Evolutionary conservation across 2,329 filamentous ascomycete species (phyloP), one percentile per base, ranked within the genome.

Genomic region (Ceratocystis harringtonii): DNA sequence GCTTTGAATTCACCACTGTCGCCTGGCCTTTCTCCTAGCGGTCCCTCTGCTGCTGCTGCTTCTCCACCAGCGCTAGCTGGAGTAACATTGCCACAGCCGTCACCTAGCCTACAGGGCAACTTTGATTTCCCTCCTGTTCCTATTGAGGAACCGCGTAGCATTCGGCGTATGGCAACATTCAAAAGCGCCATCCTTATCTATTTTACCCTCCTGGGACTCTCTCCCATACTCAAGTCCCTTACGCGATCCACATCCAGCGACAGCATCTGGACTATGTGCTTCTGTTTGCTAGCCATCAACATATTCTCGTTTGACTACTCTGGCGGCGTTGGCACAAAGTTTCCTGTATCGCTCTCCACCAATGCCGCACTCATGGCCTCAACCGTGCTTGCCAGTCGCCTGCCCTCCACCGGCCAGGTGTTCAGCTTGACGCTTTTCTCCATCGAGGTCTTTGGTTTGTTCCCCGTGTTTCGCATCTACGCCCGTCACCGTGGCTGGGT

Each of bases 281-380:
- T 90, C 72, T 94, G 91, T 85, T 81, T 99, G 57, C 84, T 99
- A 68, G 84, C 89, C 71, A 92, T 96, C 76, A 99, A 99, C 74
- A 90, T 97, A 68, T 95, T 96, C 76, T 96, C 95, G 74, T 97
- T 96, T 72, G 94, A 99, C 79, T 99, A 99, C 75, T 89, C 90
- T 10, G 88, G 89, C 50, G 82, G 83, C 43, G 76, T 84, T 25
- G 79, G 78, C 28, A 76, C 74, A 67, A 87, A 85, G 70, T 87
- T 89, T 70, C 86, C 86, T 0, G 86, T 86, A 8, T 87, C 80
- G 2, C 80, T 97, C 4, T 95, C 90, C 8, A 99, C 94, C 28
- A 99, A 97, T 70, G 94, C 94, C 1, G 94, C 92, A 0, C 81
- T 99, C 63, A 97, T 97, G 91, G 92, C 92, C 0, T 92, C 88